Evolutionary conservation across 768 basidiomycete species (phyloP).

Genomic region (Tephrocybe sp.): DNA sequence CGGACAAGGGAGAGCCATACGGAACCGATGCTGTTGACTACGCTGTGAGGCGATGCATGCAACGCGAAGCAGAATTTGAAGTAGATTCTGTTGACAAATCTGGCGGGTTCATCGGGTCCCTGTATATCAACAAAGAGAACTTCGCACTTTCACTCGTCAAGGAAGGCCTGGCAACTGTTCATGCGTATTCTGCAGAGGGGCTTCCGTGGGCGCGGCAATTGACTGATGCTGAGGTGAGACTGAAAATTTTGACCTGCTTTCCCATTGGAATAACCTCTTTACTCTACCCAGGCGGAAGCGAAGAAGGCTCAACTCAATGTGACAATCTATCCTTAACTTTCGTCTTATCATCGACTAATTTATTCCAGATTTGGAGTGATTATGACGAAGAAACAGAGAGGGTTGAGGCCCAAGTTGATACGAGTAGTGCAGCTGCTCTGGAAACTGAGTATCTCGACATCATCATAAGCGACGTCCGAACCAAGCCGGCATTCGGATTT

Average conservation of each 20-base stretch:
- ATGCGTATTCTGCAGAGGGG: constrained; percentile 82
- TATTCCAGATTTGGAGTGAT: constrained; percentile 76
- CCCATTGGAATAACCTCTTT: no score
- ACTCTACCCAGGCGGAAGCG: constrained; percentile 78
- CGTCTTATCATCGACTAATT: neutral
- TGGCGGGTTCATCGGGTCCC: constrained; percentile 90
- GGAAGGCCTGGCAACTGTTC: constrained; percentile 87
- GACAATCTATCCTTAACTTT: constrained; percentile 24
- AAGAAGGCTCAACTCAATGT: constrained; percentile 79
- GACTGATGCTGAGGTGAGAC: constrained; percentile 79
- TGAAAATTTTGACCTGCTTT: no score
- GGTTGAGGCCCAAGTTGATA: constrained; percentile 42
- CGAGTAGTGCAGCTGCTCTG: constrained; percentile 49
- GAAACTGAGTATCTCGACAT: constrained; percentile 89
- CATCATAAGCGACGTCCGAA: constrained; percentile 85
- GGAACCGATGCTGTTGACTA: constrained; percentile 83
- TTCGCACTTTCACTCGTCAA: constrained; percentile 77
- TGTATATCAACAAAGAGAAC: constrained; percentile 88
- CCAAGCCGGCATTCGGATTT: constrained; percentile 73
- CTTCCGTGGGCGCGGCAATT: constrained; percentile 79
- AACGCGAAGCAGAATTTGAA: constrained; percentile 92
- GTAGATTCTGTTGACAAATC: constrained; percentile 90
- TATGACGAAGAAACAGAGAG: constrained; percentile 75
- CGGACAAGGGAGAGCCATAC: constrained; percentile 88
- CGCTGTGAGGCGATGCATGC: constrained; percentile 78